Evolutionary conservation across 2,329 filamentous ascomycete genomes (phyloP).

Genomic region (Boeremia lycopersici): DNA sequence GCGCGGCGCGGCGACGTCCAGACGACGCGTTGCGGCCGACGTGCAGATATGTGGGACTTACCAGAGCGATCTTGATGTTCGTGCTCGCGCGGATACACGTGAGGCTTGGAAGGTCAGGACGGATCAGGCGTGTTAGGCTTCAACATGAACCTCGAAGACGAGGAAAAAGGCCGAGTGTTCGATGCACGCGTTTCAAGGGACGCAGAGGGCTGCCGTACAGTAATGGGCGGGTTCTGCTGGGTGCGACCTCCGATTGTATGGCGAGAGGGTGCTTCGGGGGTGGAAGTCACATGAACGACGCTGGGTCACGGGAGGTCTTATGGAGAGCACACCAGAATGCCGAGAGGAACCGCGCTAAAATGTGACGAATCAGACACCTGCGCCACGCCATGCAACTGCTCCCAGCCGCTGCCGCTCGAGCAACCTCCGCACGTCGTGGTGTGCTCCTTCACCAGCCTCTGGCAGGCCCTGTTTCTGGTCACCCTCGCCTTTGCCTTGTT

Average conservation of each 20-base stretch:
- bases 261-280: conserved; percentile 8
- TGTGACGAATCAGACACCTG: conserved; percentile 8
- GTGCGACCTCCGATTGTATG: conserved; percentile 5
- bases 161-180: not conserved
- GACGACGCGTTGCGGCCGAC: conserved; percentile 3
- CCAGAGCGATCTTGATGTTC: conserved; percentile 17
- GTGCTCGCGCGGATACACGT: conserved; percentile 19
- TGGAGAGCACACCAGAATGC: conserved; percentile 17
- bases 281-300: conserved; percentile 17
- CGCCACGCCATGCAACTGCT: conserved; percentile 13
- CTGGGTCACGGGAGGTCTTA: conserved; percentile 20
- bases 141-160: conserved; percentile 6
- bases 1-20: conserved; percentile 10
- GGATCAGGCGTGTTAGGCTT: conserved; percentile 11
- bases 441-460: not conserved
- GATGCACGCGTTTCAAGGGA: not conserved
- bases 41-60: conserved; percentile 20
- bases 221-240: conserved; percentile 7
- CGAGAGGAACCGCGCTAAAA: conserved; percentile 14
- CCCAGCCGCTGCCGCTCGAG: conserved; percentile 15
- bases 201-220: conserved; percentile 5
- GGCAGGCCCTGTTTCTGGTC: not conserved
- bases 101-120: conserved; percentile 20
- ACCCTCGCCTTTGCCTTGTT: not conserved
- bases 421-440: conserved; percentile 4